A percentile compares a stretch with the other conserved stretches of the same genome.
Evolutionary conservation across 306 rosid species (phyloP).

Genomic region (Prunus salicina): DNA sequence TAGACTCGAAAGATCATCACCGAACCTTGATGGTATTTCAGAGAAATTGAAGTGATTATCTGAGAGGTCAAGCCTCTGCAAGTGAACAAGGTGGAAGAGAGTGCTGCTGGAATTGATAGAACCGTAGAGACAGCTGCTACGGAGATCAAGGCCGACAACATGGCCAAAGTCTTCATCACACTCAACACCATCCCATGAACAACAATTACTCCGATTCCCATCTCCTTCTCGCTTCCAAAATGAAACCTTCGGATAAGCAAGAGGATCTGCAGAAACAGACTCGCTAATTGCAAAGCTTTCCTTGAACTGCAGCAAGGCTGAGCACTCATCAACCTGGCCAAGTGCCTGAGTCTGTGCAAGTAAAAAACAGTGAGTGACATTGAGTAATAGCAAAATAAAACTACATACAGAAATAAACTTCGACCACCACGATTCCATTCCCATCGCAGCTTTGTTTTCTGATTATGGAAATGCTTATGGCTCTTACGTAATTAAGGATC

Average conservation of each 20-base stretch:
- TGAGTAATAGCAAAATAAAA: too few relatives aligned
- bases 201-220: not conserved
- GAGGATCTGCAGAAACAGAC: not conserved
- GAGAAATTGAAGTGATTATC: slow-evolving; percentile 27
- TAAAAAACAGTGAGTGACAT: too few relatives aligned
- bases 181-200: slow-evolving; percentile 17
- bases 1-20: slow-evolving; percentile 6
- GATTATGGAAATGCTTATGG: too few relatives aligned
- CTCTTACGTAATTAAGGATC: too few relatives aligned
- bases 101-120: slow-evolving; percentile 8
- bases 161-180: slow-evolving; percentile 14
- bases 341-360: too few relatives aligned
- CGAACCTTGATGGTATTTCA: slow-evolving; percentile 17
- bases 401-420: too few relatives aligned
- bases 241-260: slow-evolving; percentile 4
- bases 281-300: not conserved
- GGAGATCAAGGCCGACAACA: slow-evolving; percentile 13
- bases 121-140: slow-evolving; percentile 13
- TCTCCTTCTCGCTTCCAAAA: slow-evolving; percentile 3
- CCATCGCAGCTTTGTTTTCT: too few relatives aligned
- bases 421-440: too few relatives aligned
- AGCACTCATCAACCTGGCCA: not conserved
- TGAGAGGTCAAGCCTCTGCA: slow-evolving; percentile 25
- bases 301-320: slow-evolving; percentile 18
- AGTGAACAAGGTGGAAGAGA: slow-evolving; percentile 15